Evolutionary conservation across 768 basidiomycete genomes (phyloP), one percentile per base, ranked within the genome.

Genomic region (Pisolithus microcarpus): DNA sequence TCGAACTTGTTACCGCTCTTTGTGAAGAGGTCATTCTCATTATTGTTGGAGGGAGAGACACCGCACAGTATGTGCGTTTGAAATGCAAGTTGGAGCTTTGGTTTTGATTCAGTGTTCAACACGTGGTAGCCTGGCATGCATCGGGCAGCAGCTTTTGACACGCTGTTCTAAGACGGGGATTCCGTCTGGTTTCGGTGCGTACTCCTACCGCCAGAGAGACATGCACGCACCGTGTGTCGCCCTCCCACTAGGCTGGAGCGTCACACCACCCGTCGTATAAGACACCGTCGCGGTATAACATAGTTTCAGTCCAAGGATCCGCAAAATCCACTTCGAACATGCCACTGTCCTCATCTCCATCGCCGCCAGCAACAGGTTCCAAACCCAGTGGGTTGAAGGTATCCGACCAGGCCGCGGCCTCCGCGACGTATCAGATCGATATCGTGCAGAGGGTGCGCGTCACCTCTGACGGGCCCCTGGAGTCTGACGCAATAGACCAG

Each of bases 381-480:
- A 50, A 24, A 19, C 21, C 6, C 36, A 21, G 28, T 7, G 38
- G 4, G 43, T 18, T 19, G 39, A 21, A 24, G 16, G n/a, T 16
- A 6, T 21, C 42, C 15, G 31, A 15, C n/a, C 36, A 19, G n/a
- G 9, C 43, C 16, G n/a, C 36, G 31, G 21, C 43, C 36, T 21
- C 53, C 23, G 38, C 51, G 21, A 56, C 61, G 34, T 61, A 64
- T 44, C 53, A 64, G 56, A 55, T 67, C 53, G 64, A 67, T 49
- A 56, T 65, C 55, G 59, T 67, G 34, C 63, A 67, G 57, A 63
- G 52, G 45, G 16, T 65, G 57, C 65, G 57, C 31, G 52, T 69
- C 36, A 57, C 53, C 43, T 67, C 63, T 30, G 50, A 57, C 52
- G 60, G 58, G 42, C 65, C 61, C 24, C 58, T 65, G 44, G 60